Percentiles rank a stretch among this genome's conserved stretches.
Evolutionary conservation across 768 basidiomycete species (phyloP).

Genomic region (Steccherinum ochraceum): DNA sequence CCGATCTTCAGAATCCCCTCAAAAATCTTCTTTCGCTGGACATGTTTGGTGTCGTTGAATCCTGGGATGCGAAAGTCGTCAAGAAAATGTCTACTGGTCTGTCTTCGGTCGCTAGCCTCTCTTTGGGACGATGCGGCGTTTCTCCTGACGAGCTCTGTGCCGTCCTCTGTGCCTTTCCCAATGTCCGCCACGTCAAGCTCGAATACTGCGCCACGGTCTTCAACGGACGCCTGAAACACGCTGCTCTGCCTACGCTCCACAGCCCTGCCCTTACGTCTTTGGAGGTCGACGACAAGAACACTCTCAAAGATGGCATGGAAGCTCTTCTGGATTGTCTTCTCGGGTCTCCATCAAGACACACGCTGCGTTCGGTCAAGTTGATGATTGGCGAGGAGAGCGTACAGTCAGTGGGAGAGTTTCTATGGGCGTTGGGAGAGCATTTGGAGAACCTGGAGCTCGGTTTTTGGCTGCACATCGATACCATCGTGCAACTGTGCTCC

Average conservation of each 20-base stretch:
- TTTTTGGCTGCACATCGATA: neutral
- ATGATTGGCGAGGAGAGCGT: neutral
- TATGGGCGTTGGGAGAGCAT: neutral
- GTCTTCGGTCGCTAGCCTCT: neutral
- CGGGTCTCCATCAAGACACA: neutral
- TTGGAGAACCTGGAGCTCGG: neutral
- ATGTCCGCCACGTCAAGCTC: neutral
- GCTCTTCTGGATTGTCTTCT: neutral
- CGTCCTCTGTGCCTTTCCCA: neutral
- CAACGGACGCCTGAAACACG: neutral
- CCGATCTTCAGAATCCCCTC: neutral
- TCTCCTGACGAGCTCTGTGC: neutral
- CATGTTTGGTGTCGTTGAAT: neutral
- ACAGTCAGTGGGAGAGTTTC: neutral
- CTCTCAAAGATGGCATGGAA: neutral
- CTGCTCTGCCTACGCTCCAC: neutral
- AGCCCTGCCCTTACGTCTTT: neutral
- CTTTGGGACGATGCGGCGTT: neutral
- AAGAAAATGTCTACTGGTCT: neutral
- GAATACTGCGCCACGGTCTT: neutral
- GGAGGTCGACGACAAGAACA: neutral
- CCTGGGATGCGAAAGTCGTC: neutral
- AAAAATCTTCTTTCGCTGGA: neutral
- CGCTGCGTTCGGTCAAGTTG: neutral
- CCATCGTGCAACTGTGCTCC: neutral